A percentile compares a stretch with the other conserved stretches of the same genome.
Evolutionary conservation across 352 stramenopile genomes (phyloP).

Genomic region (Phytophthora citricola): DNA sequence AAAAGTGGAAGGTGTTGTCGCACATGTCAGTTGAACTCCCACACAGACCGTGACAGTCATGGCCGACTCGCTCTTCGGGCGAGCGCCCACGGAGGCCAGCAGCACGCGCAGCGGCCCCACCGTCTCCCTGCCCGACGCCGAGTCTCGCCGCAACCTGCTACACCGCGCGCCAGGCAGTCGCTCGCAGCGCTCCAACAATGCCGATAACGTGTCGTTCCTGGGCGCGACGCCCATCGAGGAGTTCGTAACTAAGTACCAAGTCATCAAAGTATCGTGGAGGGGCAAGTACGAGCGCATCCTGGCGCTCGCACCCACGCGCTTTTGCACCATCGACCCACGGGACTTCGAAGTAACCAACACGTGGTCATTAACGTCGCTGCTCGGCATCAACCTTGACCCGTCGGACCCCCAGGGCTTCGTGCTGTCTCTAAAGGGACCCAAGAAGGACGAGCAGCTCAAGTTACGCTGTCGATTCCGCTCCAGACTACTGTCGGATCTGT

Average conservation of each 20-base stretch:
- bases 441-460: constrained; percentile 88
- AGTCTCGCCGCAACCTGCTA: constrained; percentile 27
- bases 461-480: constrained; percentile 81
- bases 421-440: constrained; percentile 67
- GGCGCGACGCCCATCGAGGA: constrained; percentile 68
- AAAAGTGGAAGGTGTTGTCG: neutral
- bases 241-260: constrained; percentile 85
- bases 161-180: constrained; percentile 6
- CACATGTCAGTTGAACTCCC: constrained; percentile 1
- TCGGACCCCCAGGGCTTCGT: constrained; percentile 69
- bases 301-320: constrained; percentile 76
- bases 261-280: constrained; percentile 85
- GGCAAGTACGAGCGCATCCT: constrained; percentile 91
- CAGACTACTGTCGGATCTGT: constrained; percentile 81
- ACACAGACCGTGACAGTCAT: neutral
- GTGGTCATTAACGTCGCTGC: constrained; percentile 71
- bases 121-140: constrained; percentile 24
- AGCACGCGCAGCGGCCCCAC: constrained; percentile 8
- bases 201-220: constrained; percentile 24
- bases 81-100: constrained; percentile 8
- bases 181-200: constrained; percentile 8
- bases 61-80: constrained; percentile 14
- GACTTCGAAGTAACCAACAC: constrained; percentile 91
- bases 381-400: constrained; percentile 65
- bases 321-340: constrained; percentile 87